phyloP scores from a whole-genome alignment of 148 eudicot species.

The Amaranthus palmeri region DNA sequence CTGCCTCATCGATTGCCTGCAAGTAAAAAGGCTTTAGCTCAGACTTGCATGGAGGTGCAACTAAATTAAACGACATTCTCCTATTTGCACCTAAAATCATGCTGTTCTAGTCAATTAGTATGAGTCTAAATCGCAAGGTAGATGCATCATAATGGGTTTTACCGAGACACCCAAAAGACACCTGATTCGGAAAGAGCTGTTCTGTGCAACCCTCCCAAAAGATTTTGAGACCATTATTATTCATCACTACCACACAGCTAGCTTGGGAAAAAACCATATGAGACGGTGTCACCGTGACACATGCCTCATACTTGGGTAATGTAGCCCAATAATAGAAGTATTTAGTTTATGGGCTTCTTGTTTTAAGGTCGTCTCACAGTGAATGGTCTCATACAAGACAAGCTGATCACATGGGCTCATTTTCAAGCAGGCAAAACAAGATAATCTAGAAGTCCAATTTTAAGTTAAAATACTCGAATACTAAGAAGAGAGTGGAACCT shows the following conservation, averaged over 20 bases:
- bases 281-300: too few species aligned
- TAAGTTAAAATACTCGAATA: not conserved
- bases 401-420: not conserved
- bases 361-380: too few species aligned
- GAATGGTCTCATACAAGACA: not conserved
- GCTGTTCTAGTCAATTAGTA: not conserved
- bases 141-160: too few species aligned
- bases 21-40: not conserved
- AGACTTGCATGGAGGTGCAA: not conserved
- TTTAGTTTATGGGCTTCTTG: too few species aligned
- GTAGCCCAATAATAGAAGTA: too few species aligned
- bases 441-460: not conserved
- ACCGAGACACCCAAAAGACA: too few species aligned
- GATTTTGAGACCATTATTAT: not conserved
- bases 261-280: not conserved
- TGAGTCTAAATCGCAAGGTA: too few species aligned
- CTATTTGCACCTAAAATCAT: not conserved
- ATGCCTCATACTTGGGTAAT: too few species aligned
- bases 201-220: not conserved
- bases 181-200: too few species aligned
- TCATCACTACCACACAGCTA: not conserved
- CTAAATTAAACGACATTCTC: not conserved
- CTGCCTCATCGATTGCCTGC: slow-evolving; percentile 99
- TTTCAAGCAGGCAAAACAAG: not conserved
- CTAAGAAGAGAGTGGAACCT: slow-evolving; percentile 38